Evolutionary conservation across 495 filamentous ascomycete species (phyloP).

Genomic region (Astrothelium subdiscretum): DNA sequence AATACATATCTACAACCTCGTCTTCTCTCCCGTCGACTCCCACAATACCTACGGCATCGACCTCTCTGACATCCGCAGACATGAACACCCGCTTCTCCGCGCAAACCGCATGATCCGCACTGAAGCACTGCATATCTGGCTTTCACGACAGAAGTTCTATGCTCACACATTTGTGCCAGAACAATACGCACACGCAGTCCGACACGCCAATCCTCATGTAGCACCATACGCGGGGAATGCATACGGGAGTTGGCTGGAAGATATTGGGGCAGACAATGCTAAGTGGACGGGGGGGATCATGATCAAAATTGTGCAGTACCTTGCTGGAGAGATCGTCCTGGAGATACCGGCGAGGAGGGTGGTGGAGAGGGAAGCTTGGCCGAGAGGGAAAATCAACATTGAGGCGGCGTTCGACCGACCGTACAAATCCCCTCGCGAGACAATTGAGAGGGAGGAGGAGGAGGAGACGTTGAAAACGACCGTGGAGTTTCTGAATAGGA

Average conservation of each 20-base stretch:
- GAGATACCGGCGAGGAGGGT: neutral
- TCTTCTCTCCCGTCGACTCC: neutral
- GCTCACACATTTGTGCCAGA: neutral
- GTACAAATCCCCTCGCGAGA: neutral
- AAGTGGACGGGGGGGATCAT: neutral
- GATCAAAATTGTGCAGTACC: neutral
- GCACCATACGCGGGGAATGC: neutral
- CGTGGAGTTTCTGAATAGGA: neutral
- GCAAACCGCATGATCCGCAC: neutral
- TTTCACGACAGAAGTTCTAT: neutral
- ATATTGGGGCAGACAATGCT: neutral
- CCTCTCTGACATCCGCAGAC: neutral
- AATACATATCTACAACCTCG: neutral
- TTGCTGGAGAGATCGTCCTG: neutral
- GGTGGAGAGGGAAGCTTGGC: neutral
- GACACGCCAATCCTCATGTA: neutral
- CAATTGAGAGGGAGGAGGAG: neutral
- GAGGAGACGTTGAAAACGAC: neutral
- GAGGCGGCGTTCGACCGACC: neutral
- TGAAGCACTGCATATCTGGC: neutral
- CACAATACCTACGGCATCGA: neutral
- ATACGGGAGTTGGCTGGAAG: neutral
- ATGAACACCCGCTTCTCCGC: neutral
- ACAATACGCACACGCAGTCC: neutral
- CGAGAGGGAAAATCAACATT: neutral